Evolutionary conservation across 108 stramenopile genomes (phyloP), one percentile per base, ranked within the genome.

Genomic region (Bacterosira constricta): DNA sequence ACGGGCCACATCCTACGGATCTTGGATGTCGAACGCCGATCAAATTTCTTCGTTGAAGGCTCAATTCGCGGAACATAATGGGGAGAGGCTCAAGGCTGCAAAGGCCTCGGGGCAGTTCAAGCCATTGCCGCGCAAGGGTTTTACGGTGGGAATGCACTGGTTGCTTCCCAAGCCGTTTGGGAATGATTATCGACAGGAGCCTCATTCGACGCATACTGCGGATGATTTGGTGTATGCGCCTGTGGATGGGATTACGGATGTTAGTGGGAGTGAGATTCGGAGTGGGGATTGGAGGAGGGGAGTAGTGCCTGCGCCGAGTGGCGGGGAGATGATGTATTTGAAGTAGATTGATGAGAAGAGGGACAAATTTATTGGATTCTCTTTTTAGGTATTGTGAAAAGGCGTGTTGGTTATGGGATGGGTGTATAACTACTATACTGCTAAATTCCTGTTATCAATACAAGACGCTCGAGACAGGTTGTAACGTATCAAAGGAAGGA

Each of bases 101-200:
- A 84, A 73, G 20, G 95, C 90, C 10, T 77, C 82, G 30, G 95
- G 95, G 9, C 84, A 89, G 42, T 96, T 87, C 79, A 59, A 61
- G 45, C 92, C 92, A 18, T 37, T 85, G 5, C 95, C 95, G 23
- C 88, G 94, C 23, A 96, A 95, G 81, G 95, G 92, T 27, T 81
- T 97, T 11, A 91, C 92, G 17, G 72, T 97, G 42, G 93, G 92
- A 12, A 73, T 96, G 64, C 96, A 97, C 65, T 96, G 93, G 93
- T 78, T 97, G 56, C 61, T 97, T 37, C 96, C 95, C 38, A 90
- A 96, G 66, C 96, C 94, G 36, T 95, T 97, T 77, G 93, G 95
- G 41, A 86, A 93, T 69, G 90, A 92, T 68, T 91, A 77, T 69
- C 75, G 90, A 63, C 90, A 89, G 82, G 93, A 90, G 64, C 91